phyloP scores from a whole-genome alignment of 1,139 yeast genomes.

The Saccharomyces hybrid region DNA sequence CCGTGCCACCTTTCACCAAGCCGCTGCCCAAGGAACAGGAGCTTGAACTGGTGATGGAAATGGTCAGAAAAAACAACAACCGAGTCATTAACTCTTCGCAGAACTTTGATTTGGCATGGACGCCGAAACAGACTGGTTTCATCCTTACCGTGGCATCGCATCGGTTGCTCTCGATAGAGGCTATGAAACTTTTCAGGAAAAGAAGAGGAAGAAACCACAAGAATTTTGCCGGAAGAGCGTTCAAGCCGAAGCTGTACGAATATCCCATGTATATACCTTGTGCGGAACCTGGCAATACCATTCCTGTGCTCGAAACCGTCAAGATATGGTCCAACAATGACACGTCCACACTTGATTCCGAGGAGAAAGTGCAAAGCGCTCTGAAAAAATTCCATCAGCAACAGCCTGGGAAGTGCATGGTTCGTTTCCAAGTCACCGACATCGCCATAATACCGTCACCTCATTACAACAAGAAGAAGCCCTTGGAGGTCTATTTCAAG shows the following conservation, averaged over 20 bases:
- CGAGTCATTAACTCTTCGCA: neutral
- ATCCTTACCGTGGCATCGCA: constrained; percentile 16
- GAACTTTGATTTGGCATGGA: constrained; percentile 7
- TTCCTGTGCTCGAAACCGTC: constrained; percentile 9
- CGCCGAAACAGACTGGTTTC: constrained; percentile 15
- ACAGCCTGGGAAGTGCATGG: neutral
- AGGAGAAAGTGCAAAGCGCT: neutral
- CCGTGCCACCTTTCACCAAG: constrained; percentile 13
- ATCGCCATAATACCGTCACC: neutral
- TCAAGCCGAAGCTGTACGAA: constrained; percentile 4
- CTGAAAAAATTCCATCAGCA: neutral
- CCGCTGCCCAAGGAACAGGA: constrained; percentile 3
- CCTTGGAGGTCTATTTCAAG: neutral
- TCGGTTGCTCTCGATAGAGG: constrained; percentile 9
- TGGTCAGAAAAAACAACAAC: neutral
- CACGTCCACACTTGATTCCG: neutral
- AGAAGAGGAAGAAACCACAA: constrained; percentile 5
- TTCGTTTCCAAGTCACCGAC: neutral
- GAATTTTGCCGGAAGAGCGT: constrained; percentile 6
- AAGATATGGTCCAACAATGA: constrained; percentile 12
- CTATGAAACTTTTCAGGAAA: constrained; percentile 7
- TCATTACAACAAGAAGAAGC: neutral
- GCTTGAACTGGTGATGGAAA: neutral
- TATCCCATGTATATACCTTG: constrained; percentile 20
- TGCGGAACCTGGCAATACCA: constrained; percentile 7